phyloP scores from a whole-genome alignment of 2,329 filamentous ascomycete species.

The Phialophora macrospora region DNA sequence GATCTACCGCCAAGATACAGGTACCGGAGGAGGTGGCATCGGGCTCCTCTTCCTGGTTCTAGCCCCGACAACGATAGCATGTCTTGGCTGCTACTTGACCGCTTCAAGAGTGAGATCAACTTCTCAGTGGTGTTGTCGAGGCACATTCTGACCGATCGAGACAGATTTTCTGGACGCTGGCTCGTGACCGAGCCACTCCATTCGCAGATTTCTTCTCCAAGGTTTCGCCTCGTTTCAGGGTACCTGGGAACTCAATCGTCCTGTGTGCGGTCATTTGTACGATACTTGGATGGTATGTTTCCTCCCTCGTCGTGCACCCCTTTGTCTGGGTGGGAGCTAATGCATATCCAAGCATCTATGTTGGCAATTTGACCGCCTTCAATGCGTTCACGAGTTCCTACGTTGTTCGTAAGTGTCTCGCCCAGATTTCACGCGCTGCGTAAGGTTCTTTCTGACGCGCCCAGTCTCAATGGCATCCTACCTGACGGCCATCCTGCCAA shows the following conservation, averaged over 20 bases:
- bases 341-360: conserved; percentile 59
- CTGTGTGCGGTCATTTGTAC: conserved; percentile 57
- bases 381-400: conserved; percentile 63
- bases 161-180: conserved; percentile 67
- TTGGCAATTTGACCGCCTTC: conserved; percentile 50
- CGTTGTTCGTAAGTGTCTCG: conserved; percentile 54
- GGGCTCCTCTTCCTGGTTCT: conserved; percentile 61
- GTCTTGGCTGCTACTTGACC: conserved; percentile 22
- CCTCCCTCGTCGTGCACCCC: not conserved
- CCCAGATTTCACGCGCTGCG: not conserved
- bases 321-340: not conserved
- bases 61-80: conserved; percentile 49
- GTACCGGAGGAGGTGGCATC: conserved; percentile 56
- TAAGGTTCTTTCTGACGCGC: conserved; percentile 39
- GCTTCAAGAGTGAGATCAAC: conserved; percentile 15
- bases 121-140: not conserved
- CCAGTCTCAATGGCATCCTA: conserved; percentile 53
- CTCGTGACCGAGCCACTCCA: conserved; percentile 62
- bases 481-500: conserved; percentile 56
- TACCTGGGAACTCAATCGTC: conserved; percentile 62
- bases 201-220: conserved; percentile 55
- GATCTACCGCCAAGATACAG: conserved; percentile 66
- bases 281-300: conserved; percentile 53
- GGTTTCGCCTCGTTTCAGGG: conserved; percentile 54
- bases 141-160: not conserved